Base-by-base conservation (phyloP, 2,329 filamentous ascomycete genomes). In the Hypoxylon sp. region DNA sequence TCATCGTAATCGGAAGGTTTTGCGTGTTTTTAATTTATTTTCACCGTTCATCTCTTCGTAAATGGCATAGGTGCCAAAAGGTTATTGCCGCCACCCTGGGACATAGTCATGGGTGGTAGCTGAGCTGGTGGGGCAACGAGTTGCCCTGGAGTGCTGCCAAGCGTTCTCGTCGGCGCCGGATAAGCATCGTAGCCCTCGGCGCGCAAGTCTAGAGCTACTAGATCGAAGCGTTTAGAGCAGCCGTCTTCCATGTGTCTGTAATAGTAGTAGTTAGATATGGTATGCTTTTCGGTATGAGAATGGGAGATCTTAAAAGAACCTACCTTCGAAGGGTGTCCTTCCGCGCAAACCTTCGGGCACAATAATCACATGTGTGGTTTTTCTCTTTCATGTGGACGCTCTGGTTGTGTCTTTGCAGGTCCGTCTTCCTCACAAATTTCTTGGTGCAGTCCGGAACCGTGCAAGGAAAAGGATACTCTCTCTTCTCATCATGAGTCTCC, bases 321-420 rank as follows among this genome's bases (percentile, higher is more conserved):
- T 72, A 90, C 89, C 90, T 87, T 72, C 85, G 75, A n/a, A 94
- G 76, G 1, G 90, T 94, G 64, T 95, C 90, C 68, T 91, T 91
- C 32, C 90, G 81, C 17, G 89, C 86, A 74, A 95, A 95, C 30
- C 80, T 77, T 44, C 83, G 79, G 21, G 80, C 79, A 66, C 90
- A 95, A 53, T 85, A 84, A 53, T 84, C 79, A 66, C 90, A 95
- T 51, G 77, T 77, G 69, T 86, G 85, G 60, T 86, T 86, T 46
- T 84, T 82, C 57, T 86, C 78, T 71, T 90, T 91, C 67, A 86
- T 78, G 67, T 95, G 90, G 7, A 94, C 88, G 65, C 78, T 84
- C 61, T 81, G 79, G 69, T 81, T 75, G 66, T 87, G 78, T 59
- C 80, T 72, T 59, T 80, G 77, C 16, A 96, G 78, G 68, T 96